Evolutionary conservation across 163 green algal genomes (phyloP).

Genomic region (Trebouxiophyceae sp.): DNA sequence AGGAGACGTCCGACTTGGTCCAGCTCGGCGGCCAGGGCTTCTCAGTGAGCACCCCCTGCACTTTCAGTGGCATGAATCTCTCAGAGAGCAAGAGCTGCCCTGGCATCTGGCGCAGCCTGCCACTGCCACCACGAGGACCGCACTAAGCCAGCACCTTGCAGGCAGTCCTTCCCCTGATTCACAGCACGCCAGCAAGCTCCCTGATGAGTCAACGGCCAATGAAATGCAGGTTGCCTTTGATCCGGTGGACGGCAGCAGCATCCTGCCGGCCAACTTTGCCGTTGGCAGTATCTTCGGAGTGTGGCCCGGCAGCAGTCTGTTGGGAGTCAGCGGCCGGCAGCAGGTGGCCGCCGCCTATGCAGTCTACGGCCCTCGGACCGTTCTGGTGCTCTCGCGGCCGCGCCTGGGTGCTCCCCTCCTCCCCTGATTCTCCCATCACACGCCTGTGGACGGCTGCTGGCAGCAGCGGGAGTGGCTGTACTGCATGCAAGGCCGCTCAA

Average conservation of each 20-base stretch:
- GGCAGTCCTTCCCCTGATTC: neutral
- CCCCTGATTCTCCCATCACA: too few relatives aligned
- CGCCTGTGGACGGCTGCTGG: too few relatives aligned
- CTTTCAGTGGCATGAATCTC: too few relatives aligned
- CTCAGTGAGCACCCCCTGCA: constrained; percentile 17
- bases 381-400: constrained; percentile 56
- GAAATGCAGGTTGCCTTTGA: constrained; percentile 79
- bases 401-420: neutral
- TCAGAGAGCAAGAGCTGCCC: too few relatives aligned
- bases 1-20: constrained; percentile 52
- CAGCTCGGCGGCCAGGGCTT: constrained; percentile 32
- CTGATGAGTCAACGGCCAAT: neutral
- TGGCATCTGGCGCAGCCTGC: too few relatives aligned
- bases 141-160: neutral
- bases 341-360: constrained; percentile 63
- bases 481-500: too few relatives aligned
- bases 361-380: constrained; percentile 64
- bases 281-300: constrained; percentile 47
- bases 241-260: constrained; percentile 72
- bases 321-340: constrained; percentile 25
- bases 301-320: constrained; percentile 27
- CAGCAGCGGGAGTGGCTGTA: too few relatives aligned
- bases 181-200: neutral
- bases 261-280: constrained; percentile 62
- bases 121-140: neutral